A percentile compares a stretch with the other conserved stretches of the same genome.
Conservation (phyloP, 2,329 filamentous ascomycete genomes). For the Fusarium mangiferae region DNA sequence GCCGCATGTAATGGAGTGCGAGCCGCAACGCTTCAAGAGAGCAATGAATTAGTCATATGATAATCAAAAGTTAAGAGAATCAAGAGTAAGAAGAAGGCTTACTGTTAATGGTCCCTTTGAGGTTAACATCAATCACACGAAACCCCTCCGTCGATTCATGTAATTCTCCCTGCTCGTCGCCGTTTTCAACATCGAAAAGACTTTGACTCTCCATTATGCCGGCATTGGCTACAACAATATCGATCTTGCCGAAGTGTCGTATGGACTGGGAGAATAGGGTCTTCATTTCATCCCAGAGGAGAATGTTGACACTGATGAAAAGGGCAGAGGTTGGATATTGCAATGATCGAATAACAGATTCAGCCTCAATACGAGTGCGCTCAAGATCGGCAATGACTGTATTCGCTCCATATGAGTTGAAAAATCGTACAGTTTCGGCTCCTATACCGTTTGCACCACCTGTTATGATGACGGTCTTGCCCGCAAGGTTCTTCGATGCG, state of each 20-base stretch:
- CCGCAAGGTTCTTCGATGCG: not conserved
- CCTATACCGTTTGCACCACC: not conserved
- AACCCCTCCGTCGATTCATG: not conserved
- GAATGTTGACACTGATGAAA: not conserved
- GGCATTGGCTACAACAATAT: not conserved
- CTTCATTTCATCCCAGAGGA: not conserved
- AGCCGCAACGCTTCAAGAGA: not conserved
- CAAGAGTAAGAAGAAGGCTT: not conserved
- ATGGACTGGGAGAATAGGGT: not conserved
- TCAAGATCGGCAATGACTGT: not conserved
- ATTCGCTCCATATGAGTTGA: not conserved
- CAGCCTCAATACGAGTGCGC: not conserved
- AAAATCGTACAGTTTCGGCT: not conserved
- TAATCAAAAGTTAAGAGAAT: not conserved
- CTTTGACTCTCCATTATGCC: not conserved
- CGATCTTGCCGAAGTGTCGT: not conserved
- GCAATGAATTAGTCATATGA: not conserved
- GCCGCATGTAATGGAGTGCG: not conserved
- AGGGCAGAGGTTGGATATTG: not conserved
- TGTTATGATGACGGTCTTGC: not conserved
- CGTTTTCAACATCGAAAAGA: not conserved
- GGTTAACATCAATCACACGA: not conserved
- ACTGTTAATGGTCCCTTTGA: not conserved
- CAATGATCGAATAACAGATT: not conserved
- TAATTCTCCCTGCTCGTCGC: not conserved